Base-by-base conservation (phyloP, 768 basidiomycete genomes). In the Daedaleopsis sinensis region DNA sequence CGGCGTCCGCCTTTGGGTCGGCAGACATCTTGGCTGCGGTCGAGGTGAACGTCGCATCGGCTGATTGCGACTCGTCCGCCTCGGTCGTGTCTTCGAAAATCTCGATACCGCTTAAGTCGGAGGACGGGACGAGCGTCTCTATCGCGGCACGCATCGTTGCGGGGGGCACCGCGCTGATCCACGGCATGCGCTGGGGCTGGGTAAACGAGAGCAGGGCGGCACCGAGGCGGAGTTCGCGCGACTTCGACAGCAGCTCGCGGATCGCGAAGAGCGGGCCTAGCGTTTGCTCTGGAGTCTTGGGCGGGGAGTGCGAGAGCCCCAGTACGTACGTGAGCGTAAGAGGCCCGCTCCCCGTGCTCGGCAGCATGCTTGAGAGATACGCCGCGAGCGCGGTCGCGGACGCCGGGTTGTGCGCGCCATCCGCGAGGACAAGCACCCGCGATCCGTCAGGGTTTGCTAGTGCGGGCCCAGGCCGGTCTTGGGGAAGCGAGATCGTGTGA, bases 321-420 rank as follows among this genome's bases (percentile, higher is more conserved):
- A 98, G 75, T 67, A 98, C 80, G 71, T 86, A 96, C 0, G 89
- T 89, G 37, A 90, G 72, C 11, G 69, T 70, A 73, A 81, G 58
- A 77, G 59, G 66, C 57, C 24, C 46, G 5, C 49, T 52, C 15
- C 43, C 55, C 65, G 62, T 70, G 55, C 59, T 73, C 48, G 67
- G 74, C 64, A 76, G 79, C 49, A 76, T 73, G 57, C 71, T 69
- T 32, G 78, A 65, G 58, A 96, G 75, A 71, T 93, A 98, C 2
- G 78, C 71, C 9, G 86, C 81, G 12, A 98, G 83, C 0, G 84
- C 83, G 32, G 73, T 65, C 0, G 94, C 82, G 0, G 94, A 94
- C 7, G 92, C 88, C 8, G 87, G 76, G 71, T 98, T 99, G 73
- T 98, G 97, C 0, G 97, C 96, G 3, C 97, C 97, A 69, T 99